These are phyloP conservation scores for Neonectria sp. DNA, from an alignment of 2,329 filamentous ascomycete species.

Conservation along the genomic window DNA sequence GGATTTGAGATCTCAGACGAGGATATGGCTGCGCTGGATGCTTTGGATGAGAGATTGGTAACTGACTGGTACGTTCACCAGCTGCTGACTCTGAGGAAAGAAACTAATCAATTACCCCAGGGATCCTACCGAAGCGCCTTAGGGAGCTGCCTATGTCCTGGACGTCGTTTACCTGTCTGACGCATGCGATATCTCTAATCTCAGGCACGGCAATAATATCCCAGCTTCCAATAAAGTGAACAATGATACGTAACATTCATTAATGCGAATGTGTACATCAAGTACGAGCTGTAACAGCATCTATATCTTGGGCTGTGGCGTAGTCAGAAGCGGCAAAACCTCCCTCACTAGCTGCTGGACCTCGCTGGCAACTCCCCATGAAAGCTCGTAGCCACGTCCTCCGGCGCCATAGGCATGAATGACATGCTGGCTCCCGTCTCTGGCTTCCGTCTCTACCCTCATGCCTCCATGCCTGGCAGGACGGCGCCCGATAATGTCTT, in stretches of 20 bases:
- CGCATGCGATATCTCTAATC: background rate
- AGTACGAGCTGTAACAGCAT: background rate
- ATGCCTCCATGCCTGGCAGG: constrained; percentile 64
- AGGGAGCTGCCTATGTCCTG: background rate
- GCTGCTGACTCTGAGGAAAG: background rate
- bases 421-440: constrained; percentile 42
- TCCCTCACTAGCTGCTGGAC: constrained; percentile 49
- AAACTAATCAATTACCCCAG: constrained; percentile 34
- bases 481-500: constrained; percentile 63
- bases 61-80: constrained; percentile 70
- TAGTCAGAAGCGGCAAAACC: constrained; percentile 10
- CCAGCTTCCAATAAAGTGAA: background rate
- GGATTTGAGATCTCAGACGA: constrained; percentile 72
- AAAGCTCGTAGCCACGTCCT: constrained; percentile 73
- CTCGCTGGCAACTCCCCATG: constrained; percentile 71
- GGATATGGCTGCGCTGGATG: constrained; percentile 76
- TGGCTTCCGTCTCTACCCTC: constrained; percentile 53
- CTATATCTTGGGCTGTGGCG: constrained; percentile 28
- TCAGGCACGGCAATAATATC: background rate
- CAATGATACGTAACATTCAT: background rate
- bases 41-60: constrained; percentile 79
- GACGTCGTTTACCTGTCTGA: background rate
- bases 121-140: constrained; percentile 51
- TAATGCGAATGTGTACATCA: background rate
- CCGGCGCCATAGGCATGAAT: constrained; percentile 74